phyloP scores from a whole-genome alignment of 73 alveolate genomes.

The Paramecium biaurelia region DNA sequence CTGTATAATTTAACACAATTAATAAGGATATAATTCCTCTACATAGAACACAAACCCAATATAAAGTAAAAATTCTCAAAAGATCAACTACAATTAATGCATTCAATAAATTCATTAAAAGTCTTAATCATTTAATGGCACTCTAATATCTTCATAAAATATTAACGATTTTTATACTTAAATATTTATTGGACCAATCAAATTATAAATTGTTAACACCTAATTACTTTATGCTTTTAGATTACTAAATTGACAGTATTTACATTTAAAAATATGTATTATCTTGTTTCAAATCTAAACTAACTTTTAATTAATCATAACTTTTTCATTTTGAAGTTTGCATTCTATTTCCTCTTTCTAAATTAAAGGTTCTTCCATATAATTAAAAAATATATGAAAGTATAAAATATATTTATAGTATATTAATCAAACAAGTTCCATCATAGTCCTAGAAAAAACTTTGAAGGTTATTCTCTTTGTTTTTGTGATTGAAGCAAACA shows the following conservation, averaged over 20 bases:
- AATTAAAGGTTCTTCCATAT: constrained; percentile 14
- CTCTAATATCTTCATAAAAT: constrained; percentile 47
- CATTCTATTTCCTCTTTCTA: not conserved
- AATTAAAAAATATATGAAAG: not conserved
- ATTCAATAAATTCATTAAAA: constrained; percentile 16
- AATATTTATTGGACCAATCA: constrained; percentile 7
- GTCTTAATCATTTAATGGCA: not conserved
- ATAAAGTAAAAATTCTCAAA: constrained; percentile 17
- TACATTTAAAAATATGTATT: constrained; percentile 29
- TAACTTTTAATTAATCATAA: constrained; percentile 5
- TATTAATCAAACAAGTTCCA: not conserved
- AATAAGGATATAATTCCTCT: constrained; percentile 45
- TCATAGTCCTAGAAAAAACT: not conserved
- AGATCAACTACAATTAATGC: constrained; percentile 19
- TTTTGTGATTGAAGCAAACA: not conserved
- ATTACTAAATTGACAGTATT: constrained; percentile 34
- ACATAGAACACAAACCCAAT: constrained; percentile 14
- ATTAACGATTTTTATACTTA: constrained; percentile 30
- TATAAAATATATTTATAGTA: not conserved
- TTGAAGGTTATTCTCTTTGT: not conserved
- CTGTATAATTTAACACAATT: not conserved
- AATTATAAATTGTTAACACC: constrained; percentile 15
- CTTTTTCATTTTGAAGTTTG: constrained; percentile 11
- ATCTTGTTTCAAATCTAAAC: constrained; percentile 34
- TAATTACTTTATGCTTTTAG: not conserved